Evolutionary conservation across 2,329 filamentous ascomycete species (phyloP).

Genomic region (Trichothecium roseum): DNA sequence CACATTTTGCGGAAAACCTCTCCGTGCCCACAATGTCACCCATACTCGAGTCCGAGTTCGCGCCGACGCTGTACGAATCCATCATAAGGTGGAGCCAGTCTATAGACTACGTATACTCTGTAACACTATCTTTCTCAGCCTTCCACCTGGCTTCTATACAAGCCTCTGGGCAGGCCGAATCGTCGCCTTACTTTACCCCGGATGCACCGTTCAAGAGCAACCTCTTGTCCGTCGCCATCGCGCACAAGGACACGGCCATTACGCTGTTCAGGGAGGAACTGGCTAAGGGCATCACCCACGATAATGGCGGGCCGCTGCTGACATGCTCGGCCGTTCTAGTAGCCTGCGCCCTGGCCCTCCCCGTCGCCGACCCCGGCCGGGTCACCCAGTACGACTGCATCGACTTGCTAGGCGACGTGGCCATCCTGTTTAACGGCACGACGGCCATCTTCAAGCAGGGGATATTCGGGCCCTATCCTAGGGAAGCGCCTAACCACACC

Average conservation of each 20-base stretch:
- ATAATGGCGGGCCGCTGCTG: conserved; percentile 2
- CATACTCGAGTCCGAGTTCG: conserved; percentile 2
- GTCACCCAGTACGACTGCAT: conserved; percentile 4
- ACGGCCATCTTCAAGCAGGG: conserved; percentile 1
- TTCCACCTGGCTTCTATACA: conserved; percentile 5
- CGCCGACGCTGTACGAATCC: conserved; percentile 1
- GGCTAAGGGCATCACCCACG: neutral
- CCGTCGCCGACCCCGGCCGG: conserved; percentile 4
- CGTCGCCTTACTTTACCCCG: neutral
- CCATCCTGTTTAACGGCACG: conserved; percentile 4
- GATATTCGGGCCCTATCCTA: neutral
- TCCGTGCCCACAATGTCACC: conserved; percentile 2
- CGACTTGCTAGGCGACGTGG: conserved; percentile 6
- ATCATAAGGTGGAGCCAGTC: conserved; percentile 2
- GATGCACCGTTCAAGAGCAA: neutral
- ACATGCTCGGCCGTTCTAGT: conserved; percentile 3
- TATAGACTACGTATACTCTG: conserved; percentile 3
- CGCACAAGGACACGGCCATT: conserved; percentile 5
- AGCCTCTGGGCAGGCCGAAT: neutral
- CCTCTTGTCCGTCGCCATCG: conserved; percentile 3
- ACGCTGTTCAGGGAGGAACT: conserved; percentile 2
- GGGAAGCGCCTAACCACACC: neutral
- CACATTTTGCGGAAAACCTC: conserved; percentile 4
- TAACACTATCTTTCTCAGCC: conserved; percentile 5
- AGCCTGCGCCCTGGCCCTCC: conserved; percentile 5